Evolutionary conservation across 345 rosid genomes (phyloP), one percentile per base, ranked within the genome.

Genomic region (Lepidium africanum): DNA sequence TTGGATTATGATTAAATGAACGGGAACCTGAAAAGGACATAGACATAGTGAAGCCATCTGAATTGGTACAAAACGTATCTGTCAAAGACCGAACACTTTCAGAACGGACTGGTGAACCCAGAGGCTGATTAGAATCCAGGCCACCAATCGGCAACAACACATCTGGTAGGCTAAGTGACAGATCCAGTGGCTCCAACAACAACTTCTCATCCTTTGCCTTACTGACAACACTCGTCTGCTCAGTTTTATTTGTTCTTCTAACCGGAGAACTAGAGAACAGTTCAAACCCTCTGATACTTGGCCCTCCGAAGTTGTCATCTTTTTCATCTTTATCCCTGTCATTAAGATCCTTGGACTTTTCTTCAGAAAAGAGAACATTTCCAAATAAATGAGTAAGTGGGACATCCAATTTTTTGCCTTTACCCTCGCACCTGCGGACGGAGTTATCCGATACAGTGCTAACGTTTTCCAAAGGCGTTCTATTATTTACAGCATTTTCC

Each of bases 21-120:
- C 84, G 97, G 14, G 99, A 91, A 61, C 97, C 97, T 10, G 99
- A 91, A 70, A 83, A 87, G 38, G 99, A 94, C 91, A 90, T 83
- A 17, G 98, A 93, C 70, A 83, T 85, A 25, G 96, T 88, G 65
- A 94, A 83, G 41, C 97, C 95, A 50, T 94, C 97, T 25, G 99
- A 91, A 74, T 84, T 84, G 40, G 91, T 80, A 36, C 69, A 77
- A 63, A 89, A 87, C 23, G 97, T 84, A 74, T 81, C 84, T 61
- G 85, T 70, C 62, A 89, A 74, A 46, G 99, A 94, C 52, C 85
- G 94, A 59, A 81, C 74, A 72, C 95, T 94, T 83, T 84, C 90
- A 48, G 83, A 90, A 25, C 80, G 87, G 72, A 83, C 86, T 19
- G 96, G 95, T 8, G 97, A 91, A 61, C 87, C 92, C 21, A 86